Evolutionary conservation across 2,329 filamentous ascomycete species (phyloP).

Genomic region (Aspergillus proliferans): DNA sequence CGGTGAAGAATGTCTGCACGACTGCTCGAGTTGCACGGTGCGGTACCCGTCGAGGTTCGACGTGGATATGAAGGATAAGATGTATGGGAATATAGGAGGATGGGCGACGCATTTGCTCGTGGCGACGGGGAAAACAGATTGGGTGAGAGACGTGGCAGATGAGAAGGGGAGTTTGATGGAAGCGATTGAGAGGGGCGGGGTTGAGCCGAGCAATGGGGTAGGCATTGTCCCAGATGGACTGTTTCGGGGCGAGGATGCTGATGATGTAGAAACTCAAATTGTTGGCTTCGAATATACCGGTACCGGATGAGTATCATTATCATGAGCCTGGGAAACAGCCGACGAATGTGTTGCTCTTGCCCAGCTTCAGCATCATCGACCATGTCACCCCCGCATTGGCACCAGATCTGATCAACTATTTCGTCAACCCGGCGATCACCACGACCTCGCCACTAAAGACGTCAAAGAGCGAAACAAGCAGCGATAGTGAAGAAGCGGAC

Average conservation of each 20-base stretch:
- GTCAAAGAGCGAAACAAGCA: neutral
- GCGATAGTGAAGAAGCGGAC: neutral
- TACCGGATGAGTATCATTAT: slow-evolving; percentile 59
- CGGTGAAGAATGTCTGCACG: slow-evolving; percentile 80
- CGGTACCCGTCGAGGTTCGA: slow-evolving; percentile 68
- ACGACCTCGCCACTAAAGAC: slow-evolving; percentile 64
- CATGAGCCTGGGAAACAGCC: slow-evolving; percentile 54
- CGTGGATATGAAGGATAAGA: slow-evolving; percentile 67
- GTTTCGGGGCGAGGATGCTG: neutral
- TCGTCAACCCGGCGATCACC: slow-evolving; percentile 64
- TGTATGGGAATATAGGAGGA: slow-evolving; percentile 43
- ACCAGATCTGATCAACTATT: slow-evolving; percentile 62
- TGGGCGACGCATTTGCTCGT: slow-evolving; percentile 32
- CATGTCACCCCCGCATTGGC: slow-evolving; percentile 73
- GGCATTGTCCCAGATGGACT: too few species aligned
- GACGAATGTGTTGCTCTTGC: slow-evolving; percentile 76
- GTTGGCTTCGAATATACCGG: slow-evolving; percentile 84
- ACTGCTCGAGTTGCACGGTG: slow-evolving; percentile 75
- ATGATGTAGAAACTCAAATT: slow-evolving; percentile 73
- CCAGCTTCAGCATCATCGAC: slow-evolving; percentile 75
- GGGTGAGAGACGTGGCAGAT: slow-evolving; percentile 28
- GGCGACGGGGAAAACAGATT: slow-evolving; percentile 33
- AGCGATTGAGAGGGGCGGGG: slow-evolving; percentile 39
- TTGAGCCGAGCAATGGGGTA: slow-evolving; percentile 62
- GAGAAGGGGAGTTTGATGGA: slow-evolving; percentile 48